Percentiles rank a stretch among this genome's conserved stretches.
These are phyloP conservation scores for Tulasnella sp. DNA, from an alignment of 768 basidiomycete species.

Conservation along the genomic window DNA sequence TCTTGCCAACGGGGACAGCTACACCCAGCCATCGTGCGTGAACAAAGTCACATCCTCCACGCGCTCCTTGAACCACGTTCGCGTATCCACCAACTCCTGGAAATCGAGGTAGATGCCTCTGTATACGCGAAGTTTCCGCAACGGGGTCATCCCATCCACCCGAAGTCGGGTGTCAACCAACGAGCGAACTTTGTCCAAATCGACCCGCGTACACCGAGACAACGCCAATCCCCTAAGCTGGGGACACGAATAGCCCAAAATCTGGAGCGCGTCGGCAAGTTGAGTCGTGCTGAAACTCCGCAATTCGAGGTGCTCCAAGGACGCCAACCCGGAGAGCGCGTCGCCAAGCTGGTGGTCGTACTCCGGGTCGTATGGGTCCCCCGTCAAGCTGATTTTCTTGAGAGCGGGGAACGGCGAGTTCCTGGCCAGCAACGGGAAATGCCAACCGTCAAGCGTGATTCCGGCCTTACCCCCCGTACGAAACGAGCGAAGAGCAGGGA, in stretches of 20 bases:
- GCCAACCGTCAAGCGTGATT: too few relatives aligned
- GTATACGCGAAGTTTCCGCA: background rate
- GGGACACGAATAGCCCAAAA: background rate
- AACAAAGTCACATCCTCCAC: background rate
- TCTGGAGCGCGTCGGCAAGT: background rate
- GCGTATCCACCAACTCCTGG: background rate
- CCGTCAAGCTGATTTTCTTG: too few relatives aligned
- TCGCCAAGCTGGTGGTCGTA: background rate
- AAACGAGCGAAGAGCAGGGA: too few relatives aligned
- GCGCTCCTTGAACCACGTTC: background rate
- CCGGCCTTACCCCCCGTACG: too few relatives aligned
- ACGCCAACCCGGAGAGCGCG: background rate
- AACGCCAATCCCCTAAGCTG: background rate
- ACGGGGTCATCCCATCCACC: background rate
- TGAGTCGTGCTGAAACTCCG: background rate
- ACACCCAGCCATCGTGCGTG: too few relatives aligned
- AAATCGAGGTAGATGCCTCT: background rate
- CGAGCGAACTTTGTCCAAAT: background rate
- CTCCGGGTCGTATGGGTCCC: too few relatives aligned
- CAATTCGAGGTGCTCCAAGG: background rate
- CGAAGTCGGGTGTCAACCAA: background rate
- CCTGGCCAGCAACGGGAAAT: too few relatives aligned
- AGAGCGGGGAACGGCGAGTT: too few relatives aligned
- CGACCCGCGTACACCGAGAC: background rate
- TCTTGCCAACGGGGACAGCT: too few relatives aligned